These are phyloP conservation scores for Pseudonitzschia pungens DNA, from an alignment of 108 stramenopile species.

Conservation along the genomic window DNA sequence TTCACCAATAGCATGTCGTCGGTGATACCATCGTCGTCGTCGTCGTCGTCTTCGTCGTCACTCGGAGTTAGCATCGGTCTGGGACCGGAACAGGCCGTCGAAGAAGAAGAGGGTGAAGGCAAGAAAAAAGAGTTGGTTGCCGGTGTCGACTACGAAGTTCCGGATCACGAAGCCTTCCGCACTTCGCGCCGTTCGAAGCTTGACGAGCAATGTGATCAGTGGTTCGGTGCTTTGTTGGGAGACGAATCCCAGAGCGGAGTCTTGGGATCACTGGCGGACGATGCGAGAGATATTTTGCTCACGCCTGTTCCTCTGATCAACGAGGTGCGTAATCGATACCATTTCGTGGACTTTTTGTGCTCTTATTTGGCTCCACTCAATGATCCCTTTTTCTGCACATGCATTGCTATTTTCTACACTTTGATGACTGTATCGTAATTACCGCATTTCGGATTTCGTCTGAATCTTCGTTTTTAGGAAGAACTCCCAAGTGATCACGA, in stretches of 20 bases:
- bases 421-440: neutral
- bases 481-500: conserved; percentile 48
- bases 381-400: neutral
- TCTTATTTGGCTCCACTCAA: neutral
- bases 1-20: conserved; percentile 5
- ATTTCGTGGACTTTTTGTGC: neutral
- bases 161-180: conserved; percentile 79
- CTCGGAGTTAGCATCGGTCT: conserved; percentile 52
- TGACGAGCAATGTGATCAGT: conserved; percentile 70
- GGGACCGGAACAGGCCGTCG: conserved; percentile 40
- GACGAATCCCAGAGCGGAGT: conserved; percentile 25
- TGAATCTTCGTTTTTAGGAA: conserved; percentile 19
- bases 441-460: neutral
- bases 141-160: conserved; percentile 57
- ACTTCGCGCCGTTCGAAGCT: conserved; percentile 56
- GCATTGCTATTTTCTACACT: no score
- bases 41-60: conserved; percentile 8
- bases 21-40: neutral
- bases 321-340: conserved; percentile 31
- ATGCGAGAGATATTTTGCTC: conserved; percentile 30
- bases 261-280: conserved; percentile 38
- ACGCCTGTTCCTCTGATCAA: conserved; percentile 54
- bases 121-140: conserved; percentile 34
- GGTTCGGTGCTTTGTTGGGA: conserved; percentile 61
- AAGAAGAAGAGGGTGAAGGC: conserved; percentile 19